Evolutionary conservation across 2,329 filamentous ascomycete species (phyloP), one percentile per base, ranked within the genome.

Genomic region (Sphaceloma murrayae): DNA sequence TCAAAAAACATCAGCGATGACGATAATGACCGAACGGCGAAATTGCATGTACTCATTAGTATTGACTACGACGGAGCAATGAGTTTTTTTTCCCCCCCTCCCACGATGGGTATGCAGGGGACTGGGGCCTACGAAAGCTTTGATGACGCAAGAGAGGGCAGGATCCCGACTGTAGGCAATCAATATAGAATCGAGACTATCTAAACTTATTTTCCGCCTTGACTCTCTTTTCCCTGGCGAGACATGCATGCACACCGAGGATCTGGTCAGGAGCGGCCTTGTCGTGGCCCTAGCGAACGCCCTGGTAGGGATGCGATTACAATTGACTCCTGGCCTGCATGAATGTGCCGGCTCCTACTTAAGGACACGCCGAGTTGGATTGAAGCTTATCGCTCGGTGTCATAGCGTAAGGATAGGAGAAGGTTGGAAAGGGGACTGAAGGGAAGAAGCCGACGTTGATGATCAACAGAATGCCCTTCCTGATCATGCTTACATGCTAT

Each of bases 51-150:
- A 14, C 30, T 40, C 13, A 22, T 14, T 30, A 30, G 34, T 26
- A 40, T 40, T 40, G 36, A 26, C 13, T 40, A 29, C 24, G 36
- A 40, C 36, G 36, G 36, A 30, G 30, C 36, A 40, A 40, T 40
- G 36, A 29, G 18, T 27, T 19, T 29, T 27, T 11, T 27, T 29
- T 14, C n/a, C n/a, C n/a, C n/a, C n/a, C n/a, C n/a, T n/a, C n/a
- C n/a, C n/a, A n/a, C n/a, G n/a, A n/a, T n/a, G n/a, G n/a, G n/a
- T n/a, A n/a, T n/a, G n/a, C 11, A 40, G 8, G 24, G 11, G 22
- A 5, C 5, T 30, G 19, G 11, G 13, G 7, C 22, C 19, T 40
- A 29, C 36, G 30, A 22, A 29, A n/a, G 6, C 36, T 29, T 18
- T 40, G 17, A 13, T 21, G 34, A 38, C 14, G 26, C 30, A 22